Evolutionary conservation across 2,329 filamentous ascomycete species (phyloP).

Genomic region (Cyclaneusma minus): DNA sequence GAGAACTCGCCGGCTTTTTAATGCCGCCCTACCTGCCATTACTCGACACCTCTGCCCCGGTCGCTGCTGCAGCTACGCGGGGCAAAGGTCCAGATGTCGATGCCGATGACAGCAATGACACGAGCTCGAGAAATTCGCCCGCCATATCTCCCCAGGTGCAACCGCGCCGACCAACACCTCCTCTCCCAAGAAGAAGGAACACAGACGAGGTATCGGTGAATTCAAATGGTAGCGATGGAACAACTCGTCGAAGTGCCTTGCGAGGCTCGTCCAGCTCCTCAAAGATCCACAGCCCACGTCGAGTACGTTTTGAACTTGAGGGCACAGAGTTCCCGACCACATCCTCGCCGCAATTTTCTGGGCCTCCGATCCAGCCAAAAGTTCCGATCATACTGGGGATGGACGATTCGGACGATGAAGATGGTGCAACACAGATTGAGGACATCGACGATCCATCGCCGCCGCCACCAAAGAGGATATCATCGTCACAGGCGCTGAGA

Average conservation of each 20-base stretch:
- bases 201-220: constrained; percentile 25
- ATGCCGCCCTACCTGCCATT: constrained; percentile 47
- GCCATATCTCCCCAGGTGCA: constrained; percentile 6
- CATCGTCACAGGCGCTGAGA: constrained; percentile 37
- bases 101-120: constrained; percentile 4
- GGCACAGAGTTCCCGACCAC: constrained; percentile 46
- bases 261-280: constrained; percentile 36
- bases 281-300: constrained; percentile 36
- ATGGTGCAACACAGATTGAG: constrained; percentile 15
- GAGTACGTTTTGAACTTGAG: constrained; percentile 46
- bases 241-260: constrained; percentile 37
- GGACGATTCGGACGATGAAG: constrained; percentile 19
- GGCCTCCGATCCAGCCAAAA: constrained; percentile 8
- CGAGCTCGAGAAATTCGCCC: constrained; percentile 7
- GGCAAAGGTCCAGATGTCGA: constrained; percentile 5
- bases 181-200: constrained; percentile 14
- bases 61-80: constrained; percentile 3
- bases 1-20: constrained; percentile 46
- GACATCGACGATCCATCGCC: constrained; percentile 16
- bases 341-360: constrained; percentile 29
- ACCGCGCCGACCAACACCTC: constrained; percentile 8
- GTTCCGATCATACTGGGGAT: constrained; percentile 1
- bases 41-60: constrained; percentile 27
- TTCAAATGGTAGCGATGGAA: constrained; percentile 36
- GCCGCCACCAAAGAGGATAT: constrained; percentile 34